Evolutionary conservation across 371 early-diverging fungal genomes (phyloP).

Genomic region (Mortierella sp.): DNA sequence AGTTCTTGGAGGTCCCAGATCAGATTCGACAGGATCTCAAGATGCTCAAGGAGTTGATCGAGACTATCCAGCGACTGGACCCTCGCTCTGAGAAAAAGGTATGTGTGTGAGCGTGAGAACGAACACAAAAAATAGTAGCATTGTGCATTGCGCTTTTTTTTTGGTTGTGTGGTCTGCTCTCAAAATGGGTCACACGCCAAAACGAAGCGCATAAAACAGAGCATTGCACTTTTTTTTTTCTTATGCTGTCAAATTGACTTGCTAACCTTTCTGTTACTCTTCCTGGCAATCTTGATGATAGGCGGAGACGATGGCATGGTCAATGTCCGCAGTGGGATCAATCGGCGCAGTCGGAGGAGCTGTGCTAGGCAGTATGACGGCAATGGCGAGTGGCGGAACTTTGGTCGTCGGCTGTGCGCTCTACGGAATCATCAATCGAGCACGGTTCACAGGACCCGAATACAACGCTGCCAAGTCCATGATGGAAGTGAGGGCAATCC

Average conservation of each 20-base stretch:
- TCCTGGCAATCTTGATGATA: neutral
- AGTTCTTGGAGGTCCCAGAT: constrained; percentile 61
- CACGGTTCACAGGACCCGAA: constrained; percentile 51
- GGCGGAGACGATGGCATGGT: constrained; percentile 60
- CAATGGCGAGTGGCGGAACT: constrained; percentile 54
- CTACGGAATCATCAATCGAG: constrained; percentile 49
- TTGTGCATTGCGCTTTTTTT: neutral
- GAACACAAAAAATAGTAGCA: neutral
- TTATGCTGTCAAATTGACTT: neutral
- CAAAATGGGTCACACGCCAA: neutral
- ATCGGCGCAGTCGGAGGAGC: constrained; percentile 66
- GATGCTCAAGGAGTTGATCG: constrained; percentile 60
- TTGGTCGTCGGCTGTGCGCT: constrained; percentile 55
- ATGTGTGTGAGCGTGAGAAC: neutral
- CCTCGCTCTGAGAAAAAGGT: constrained; percentile 65
- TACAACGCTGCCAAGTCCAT: constrained; percentile 48
- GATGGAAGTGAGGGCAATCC: constrained; percentile 35
- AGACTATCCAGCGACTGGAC: constrained; percentile 62
- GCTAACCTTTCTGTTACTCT: neutral
- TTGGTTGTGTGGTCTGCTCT: neutral
- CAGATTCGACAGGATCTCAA: constrained; percentile 61
- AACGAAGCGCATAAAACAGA: neutral
- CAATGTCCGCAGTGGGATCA: constrained; percentile 59
- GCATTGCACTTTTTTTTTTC: neutral
- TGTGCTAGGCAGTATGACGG: constrained; percentile 61